Evolutionary conservation across 176 grass and related monocot species (phyloP).

Genomic region (Hyparrhenia diplandra): DNA sequence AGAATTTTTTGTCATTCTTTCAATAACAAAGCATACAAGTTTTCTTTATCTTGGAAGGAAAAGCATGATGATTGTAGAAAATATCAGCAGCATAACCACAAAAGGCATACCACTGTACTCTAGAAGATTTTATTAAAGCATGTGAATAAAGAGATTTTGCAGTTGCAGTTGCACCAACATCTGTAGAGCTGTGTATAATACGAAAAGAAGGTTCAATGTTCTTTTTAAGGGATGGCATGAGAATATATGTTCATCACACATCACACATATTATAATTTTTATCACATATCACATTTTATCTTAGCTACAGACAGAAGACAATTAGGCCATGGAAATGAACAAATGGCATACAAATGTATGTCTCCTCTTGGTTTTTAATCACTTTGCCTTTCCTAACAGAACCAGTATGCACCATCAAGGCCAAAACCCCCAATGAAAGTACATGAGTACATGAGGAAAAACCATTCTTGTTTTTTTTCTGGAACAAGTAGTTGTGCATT

Average conservation of each 20-base stretch:
- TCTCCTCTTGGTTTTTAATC: neutral
- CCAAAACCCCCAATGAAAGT: neutral
- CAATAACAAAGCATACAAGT: neutral
- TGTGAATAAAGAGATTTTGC: constrained; percentile 3
- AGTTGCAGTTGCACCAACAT: neutral
- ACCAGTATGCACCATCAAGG: neutral
- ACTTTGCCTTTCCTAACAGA: neutral
- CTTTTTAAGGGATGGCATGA: neutral
- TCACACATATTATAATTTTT: neutral
- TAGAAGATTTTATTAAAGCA: constrained; percentile 2
- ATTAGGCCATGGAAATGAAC: neutral
- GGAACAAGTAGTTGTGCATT: neutral
- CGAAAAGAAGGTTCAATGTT: neutral
- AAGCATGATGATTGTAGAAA: neutral
- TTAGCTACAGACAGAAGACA: neutral
- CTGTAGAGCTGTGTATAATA: neutral
- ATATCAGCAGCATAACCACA: neutral
- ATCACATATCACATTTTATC: neutral
- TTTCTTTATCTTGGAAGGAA: neutral
- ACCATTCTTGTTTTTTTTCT: neutral
- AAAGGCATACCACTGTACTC: neutral
- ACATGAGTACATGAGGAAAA: neutral
- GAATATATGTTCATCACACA: neutral
- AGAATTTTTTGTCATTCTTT: neutral
- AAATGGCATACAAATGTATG: constrained; percentile 2